Evolutionary conservation across 2,329 filamentous ascomycete species (phyloP), one percentile per base, ranked within the genome.

Genomic region (Aspergillus unguis): DNA sequence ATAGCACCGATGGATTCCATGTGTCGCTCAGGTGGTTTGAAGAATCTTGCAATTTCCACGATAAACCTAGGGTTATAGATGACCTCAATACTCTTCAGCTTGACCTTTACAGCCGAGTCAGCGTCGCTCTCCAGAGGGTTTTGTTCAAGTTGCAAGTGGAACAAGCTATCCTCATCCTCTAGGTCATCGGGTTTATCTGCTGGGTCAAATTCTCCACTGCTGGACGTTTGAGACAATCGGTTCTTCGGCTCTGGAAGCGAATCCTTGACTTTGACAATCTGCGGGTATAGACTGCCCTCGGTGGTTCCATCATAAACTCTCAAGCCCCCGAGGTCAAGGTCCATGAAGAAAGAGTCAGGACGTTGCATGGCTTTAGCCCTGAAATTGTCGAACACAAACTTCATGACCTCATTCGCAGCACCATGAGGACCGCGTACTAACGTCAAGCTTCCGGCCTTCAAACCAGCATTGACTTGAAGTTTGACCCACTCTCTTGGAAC

Each of bases 1-100:
- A 99, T 80, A 1, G 94, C 95, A 9, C 85, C 88, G 62, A 99
- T 96, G 7, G 94, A 99, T 67, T 99, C 94, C 92, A 99, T 96
- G 68, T 99, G 95, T 46, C 92, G 83, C 69, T 96, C 92, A 0
- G 94, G 95, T 0, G 94, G 94, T 57, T 92, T 87, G 77, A 99
- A 99, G 76, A 99, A 99, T 62, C 91, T 90, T 48, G 87, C 90
- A 36, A 97, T 85, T 44, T 94, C 92, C 5, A 96, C 85, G 0
- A 97, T 80, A 61, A 97, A 95, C 58, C 86, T 89, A 1, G 95
- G 94, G 63, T 99, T 99, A 82, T 96, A 99, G 26, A 99, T 90
- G 50, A 99, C 88, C 69, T 99, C 95, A 60, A 99, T 86, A 41
- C 92, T 94, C 71, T 95, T 96, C 61, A 99, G 76, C 71, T 95